phyloP scores from a whole-genome alignment of 768 basidiomycete species.

The Tulasnella sp. region DNA sequence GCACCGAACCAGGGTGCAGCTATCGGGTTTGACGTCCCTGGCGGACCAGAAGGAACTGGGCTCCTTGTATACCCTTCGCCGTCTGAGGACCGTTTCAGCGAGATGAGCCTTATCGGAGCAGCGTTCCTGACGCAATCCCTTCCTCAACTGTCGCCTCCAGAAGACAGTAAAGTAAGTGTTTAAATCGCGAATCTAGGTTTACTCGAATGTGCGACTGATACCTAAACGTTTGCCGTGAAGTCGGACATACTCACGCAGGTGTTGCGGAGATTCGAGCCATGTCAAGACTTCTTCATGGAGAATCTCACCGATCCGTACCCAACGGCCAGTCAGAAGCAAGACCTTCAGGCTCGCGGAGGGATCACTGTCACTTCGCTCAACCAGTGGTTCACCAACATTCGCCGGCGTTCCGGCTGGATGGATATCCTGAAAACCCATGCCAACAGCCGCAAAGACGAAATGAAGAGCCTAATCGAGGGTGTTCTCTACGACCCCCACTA shows the following conservation, averaged over 20 bases:
- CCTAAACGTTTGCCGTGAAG: no score
- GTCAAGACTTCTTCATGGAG: slow-evolving; percentile 22
- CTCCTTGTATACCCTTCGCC: slow-evolving; percentile 4
- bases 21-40: not conserved
- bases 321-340: slow-evolving; percentile 10
- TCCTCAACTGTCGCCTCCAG: not conserved
- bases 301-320: slow-evolving; percentile 26
- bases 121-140: slow-evolving; percentile 14
- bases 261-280: slow-evolving; percentile 18
- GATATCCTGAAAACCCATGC: slow-evolving; percentile 17
- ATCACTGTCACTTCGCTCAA: slow-evolving; percentile 21
- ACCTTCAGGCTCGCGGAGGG: not conserved
- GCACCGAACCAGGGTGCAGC: not conserved
- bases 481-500: not conserved
- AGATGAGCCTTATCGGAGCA: slow-evolving; percentile 3
- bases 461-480: slow-evolving; percentile 15
- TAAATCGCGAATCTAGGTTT: not conserved
- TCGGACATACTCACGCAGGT: slow-evolving; percentile 9
- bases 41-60: not conserved
- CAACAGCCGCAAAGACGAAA: slow-evolving; percentile 16
- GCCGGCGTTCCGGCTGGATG: slow-evolving; percentile 26
- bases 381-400: slow-evolving; percentile 27
- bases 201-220: not conserved
- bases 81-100: not conserved
- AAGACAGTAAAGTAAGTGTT: not conserved